Conservation (phyloP, 495 filamentous ascomycete genomes). For the Xylaria cubensis region DNA sequence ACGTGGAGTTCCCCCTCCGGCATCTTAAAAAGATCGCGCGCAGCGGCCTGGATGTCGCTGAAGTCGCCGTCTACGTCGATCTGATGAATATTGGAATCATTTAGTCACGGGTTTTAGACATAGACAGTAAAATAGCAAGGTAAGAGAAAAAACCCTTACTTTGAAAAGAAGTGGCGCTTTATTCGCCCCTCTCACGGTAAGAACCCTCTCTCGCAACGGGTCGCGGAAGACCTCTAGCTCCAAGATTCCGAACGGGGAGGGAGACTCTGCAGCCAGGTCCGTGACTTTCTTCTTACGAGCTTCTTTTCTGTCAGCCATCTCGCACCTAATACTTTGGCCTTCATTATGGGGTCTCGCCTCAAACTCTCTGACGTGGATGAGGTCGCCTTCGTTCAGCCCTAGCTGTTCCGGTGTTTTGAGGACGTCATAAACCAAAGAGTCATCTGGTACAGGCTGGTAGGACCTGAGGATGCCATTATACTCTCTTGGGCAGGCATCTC, state of each 20-base stretch:
- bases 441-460: slow-evolving; percentile 12
- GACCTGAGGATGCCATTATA: slow-evolving; percentile 4
- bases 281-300: background rate
- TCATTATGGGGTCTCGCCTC: background rate
- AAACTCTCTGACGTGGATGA: slow-evolving; percentile 14
- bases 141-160: slow-evolving; percentile 6
- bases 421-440: slow-evolving; percentile 13
- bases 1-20: background rate
- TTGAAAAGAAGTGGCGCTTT: background rate
- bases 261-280: background rate
- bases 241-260: background rate
- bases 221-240: background rate
- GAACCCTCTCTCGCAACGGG: background rate
- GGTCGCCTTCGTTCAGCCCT: slow-evolving; percentile 7
- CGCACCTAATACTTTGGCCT: background rate
- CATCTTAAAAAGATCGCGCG: slow-evolving; percentile 3
- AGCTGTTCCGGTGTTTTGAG: slow-evolving; percentile 11
- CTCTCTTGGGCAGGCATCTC: slow-evolving; percentile 8
- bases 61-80: slow-evolving; percentile 1
- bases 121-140: background rate
- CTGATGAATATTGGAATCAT: background rate
- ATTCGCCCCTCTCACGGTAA: slow-evolving; percentile 2
- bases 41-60: background rate
- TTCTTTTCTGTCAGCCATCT: background rate
- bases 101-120: background rate